A percentile compares a stretch with the other conserved stretches of the same genome.
Evolutionary conservation across 2,329 filamentous ascomycete species (phyloP).

Genomic region (Mycosphaerella sp.): DNA sequence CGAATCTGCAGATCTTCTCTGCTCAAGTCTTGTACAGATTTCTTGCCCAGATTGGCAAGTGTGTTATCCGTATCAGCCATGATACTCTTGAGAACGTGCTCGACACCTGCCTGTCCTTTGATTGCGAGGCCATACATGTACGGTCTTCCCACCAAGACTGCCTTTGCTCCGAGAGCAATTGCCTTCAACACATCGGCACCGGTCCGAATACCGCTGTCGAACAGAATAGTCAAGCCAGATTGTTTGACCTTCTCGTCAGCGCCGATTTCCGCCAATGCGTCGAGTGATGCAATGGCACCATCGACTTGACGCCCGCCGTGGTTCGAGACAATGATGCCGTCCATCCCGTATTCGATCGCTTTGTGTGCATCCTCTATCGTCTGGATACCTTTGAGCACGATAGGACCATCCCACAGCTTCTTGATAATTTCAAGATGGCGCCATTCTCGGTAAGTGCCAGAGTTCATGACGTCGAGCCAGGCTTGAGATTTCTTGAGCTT

Average conservation of each 20-base stretch:
- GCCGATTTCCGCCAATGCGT: conserved; percentile 56
- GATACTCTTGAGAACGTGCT: conserved; percentile 28
- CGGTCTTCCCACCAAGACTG: conserved; percentile 52
- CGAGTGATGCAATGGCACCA: conserved; percentile 46
- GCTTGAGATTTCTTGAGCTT: conserved; percentile 35
- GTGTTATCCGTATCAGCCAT: conserved; percentile 24
- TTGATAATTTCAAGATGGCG: conserved; percentile 53
- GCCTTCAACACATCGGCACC: conserved; percentile 49
- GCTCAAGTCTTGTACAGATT: conserved; percentile 16
- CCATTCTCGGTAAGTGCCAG: conserved; percentile 44
- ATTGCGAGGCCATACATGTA: conserved; percentile 54
- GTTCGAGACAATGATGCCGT: conserved; percentile 50
- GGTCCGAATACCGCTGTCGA: conserved; percentile 47
- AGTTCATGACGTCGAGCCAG: conserved; percentile 34
- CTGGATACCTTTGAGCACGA: conserved; percentile 57
- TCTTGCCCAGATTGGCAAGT: conserved; percentile 21
- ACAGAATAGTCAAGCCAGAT: conserved; percentile 39
- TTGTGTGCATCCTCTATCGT: conserved; percentile 45
- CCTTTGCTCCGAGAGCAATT: conserved; percentile 51
- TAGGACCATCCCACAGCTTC: conserved; percentile 58
- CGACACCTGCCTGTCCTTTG: conserved; percentile 52
- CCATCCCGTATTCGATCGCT: conserved; percentile 42
- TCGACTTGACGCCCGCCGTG: conserved; percentile 49
- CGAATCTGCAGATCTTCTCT: conserved; percentile 19
- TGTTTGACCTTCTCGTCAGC: conserved; percentile 50